These are phyloP conservation scores for Coemansia interrupta DNA, from an alignment of 192 early-diverging fungal species.

Conservation along the genomic window DNA sequence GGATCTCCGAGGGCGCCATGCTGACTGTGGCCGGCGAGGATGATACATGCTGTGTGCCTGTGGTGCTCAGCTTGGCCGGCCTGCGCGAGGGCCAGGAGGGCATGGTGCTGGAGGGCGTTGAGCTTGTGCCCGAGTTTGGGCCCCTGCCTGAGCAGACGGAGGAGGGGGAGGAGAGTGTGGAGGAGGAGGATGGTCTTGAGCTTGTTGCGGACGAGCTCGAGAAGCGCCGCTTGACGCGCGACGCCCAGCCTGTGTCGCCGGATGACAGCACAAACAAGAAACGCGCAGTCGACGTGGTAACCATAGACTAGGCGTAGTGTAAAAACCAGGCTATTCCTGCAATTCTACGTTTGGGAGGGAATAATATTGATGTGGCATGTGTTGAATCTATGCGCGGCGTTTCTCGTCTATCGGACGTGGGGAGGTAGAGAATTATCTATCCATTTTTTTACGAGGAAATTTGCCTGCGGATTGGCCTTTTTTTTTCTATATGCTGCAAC, in stretches of 20 bases:
- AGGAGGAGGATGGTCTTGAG: constrained; percentile 11
- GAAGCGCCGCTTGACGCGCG: background rate
- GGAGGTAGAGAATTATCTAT: too few species aligned
- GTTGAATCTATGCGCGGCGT: background rate
- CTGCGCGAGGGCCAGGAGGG: background rate
- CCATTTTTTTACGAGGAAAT: too few species aligned
- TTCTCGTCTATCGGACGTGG: too few species aligned
- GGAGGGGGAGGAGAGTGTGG: background rate
- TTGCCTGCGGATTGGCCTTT: too few species aligned
- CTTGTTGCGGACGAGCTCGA: constrained; percentile 9
- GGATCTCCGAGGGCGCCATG: constrained; percentile 49
- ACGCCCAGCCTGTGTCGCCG: too few species aligned
- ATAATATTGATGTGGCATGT: too few species aligned
- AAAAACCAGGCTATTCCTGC: too few species aligned
- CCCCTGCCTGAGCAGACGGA: constrained; percentile 9
- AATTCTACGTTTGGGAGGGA: too few species aligned
- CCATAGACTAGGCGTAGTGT: background rate
- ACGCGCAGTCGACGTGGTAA: constrained; percentile 6
- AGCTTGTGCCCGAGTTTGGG: constrained; percentile 25
- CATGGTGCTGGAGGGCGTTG: constrained; percentile 33
- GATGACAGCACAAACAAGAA: background rate
- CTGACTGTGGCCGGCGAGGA: constrained; percentile 35
- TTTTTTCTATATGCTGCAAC: too few species aligned
- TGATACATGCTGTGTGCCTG: constrained; percentile 27
- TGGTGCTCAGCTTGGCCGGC: constrained; percentile 29